Evolutionary conservation across 169 alveolate genomes (phyloP), one percentile per base, ranked within the genome.

Genomic region (Eimeria falciformis): DNA sequence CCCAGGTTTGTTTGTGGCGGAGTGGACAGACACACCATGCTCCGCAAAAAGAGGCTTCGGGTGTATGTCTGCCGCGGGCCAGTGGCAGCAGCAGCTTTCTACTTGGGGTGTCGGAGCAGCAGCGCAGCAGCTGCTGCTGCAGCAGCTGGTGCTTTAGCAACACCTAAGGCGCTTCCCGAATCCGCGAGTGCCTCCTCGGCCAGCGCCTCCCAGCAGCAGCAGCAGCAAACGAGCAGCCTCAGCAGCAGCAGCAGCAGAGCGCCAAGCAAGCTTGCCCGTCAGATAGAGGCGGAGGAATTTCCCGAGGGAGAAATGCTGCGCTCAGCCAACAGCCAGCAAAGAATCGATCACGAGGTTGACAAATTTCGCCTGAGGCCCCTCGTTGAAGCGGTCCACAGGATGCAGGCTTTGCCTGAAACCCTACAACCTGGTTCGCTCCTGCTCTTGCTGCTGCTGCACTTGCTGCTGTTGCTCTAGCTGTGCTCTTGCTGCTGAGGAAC

Each of bases 331-430:
- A 68, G 79, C 46, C 79, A 68, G 79, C 79, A 68, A 21, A 5
- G 79, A n/a, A 68, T 68, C 6, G 79, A 68, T 29, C 43, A 27
- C 9, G 79, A 68, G 3, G 43, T 68, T 7, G 17, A 5, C 21
- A 11, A 25, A 29, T 68, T 68, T 68, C 40, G 79, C n/a, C 79
- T 68, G 79, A 68, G 79, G 45, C 79, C 79, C 46, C 79, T 68
- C 45, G 79, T 68, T 5, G 79, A 68, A 68, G 79, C 79, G 3
- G 79, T 68, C 4, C 79, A 68, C 46, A 68, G 79, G 21, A 25
- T 46, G 5, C 79, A 68, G 47, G 79, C 79, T 25, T 46, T 68
- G n/a, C 79, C 79, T 6, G 9, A 25, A 21, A 5, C 9, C 29
- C 50, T 29, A 4, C 50, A 23, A 6, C 27, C 79, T 7, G 79